A percentile compares a stretch with the other conserved stretches of the same genome.
Conservation (phyloP, 1,284 basidiomycete species). For the Somion occarium region DNA sequence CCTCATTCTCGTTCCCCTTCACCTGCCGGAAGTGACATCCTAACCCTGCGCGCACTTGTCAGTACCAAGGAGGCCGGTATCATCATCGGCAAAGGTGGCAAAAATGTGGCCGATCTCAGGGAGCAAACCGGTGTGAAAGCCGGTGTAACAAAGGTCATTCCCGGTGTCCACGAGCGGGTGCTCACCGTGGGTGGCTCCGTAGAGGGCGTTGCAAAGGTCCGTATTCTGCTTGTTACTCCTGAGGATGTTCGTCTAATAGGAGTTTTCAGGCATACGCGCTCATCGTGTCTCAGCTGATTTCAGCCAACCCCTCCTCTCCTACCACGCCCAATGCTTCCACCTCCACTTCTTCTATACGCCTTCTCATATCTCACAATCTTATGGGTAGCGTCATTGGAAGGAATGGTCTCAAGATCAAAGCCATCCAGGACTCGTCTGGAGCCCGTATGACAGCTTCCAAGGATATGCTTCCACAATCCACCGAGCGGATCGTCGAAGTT, state of each 20-base stretch:
- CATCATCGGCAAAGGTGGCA: constrained; percentile 94
- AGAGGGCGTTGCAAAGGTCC: constrained; percentile 86
- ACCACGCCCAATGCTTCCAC: constrained; percentile 53
- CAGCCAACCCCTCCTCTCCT: constrained; percentile 66
- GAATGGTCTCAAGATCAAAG: constrained; percentile 97
- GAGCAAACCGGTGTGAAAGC: constrained; percentile 96
- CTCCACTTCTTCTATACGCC: constrained; percentile 84
- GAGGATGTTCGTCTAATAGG: constrained; percentile 8
- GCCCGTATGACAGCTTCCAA: constrained; percentile 98
- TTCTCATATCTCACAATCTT: constrained; percentile 96
- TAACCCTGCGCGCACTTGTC: constrained; percentile 91
- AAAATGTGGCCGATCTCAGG: constrained; percentile 95
- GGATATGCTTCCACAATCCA: constrained; percentile 98
- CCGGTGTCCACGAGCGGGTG: constrained; percentile 96
- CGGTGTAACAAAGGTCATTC: constrained; percentile 97
- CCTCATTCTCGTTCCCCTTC: constrained; percentile 68
- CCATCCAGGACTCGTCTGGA: constrained; percentile 96
- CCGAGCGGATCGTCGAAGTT: constrained; percentile 96
- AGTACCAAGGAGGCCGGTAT: constrained; percentile 96
- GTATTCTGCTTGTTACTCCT: constrained; percentile 18
- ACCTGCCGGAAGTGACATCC: constrained; percentile 54
- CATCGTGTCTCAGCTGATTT: constrained; percentile 90
- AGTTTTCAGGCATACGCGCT: constrained; percentile 81
- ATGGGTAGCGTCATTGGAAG: constrained; percentile 99
- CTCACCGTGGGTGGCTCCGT: constrained; percentile 90